A percentile compares a stretch with the other conserved stretches of the same genome.
Evolutionary conservation across 495 filamentous ascomycete species (phyloP).

Genomic region (Trichoderma erinaceum): DNA sequence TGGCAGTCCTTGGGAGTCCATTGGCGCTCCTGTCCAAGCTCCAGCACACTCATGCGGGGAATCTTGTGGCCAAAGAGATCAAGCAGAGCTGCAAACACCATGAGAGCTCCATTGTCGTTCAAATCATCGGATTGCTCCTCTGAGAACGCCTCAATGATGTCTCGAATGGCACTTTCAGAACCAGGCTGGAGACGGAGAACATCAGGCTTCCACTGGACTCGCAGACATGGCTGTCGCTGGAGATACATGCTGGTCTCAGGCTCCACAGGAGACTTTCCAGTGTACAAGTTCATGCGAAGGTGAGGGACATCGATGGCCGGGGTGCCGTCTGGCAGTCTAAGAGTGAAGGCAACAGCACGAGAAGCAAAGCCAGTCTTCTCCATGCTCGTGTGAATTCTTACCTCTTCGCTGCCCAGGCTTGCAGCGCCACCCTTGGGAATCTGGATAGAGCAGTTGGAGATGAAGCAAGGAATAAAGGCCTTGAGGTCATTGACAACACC

Average conservation of each 20-base stretch:
- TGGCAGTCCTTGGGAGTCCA: slow-evolving; percentile 18
- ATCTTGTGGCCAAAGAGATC: slow-evolving; percentile 26
- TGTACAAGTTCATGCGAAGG: slow-evolving; percentile 18
- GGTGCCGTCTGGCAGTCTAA: slow-evolving; percentile 7
- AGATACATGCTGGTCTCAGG: neutral
- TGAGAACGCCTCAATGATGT: slow-evolving; percentile 18
- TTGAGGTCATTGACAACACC: slow-evolving; percentile 15
- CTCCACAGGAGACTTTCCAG: slow-evolving; percentile 14
- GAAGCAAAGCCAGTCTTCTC: slow-evolving; percentile 18
- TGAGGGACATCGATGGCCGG: slow-evolving; percentile 17
- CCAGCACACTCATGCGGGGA: slow-evolving; percentile 23
- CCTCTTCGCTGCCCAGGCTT: neutral
- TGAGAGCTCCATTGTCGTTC: slow-evolving; percentile 11
- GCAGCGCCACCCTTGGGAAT: neutral
- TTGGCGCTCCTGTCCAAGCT: slow-evolving; percentile 8
- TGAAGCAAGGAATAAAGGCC: slow-evolving; percentile 19
- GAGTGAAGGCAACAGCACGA: slow-evolving; percentile 15
- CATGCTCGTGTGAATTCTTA: slow-evolving; percentile 16
- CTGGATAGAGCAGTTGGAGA: slow-evolving; percentile 17
- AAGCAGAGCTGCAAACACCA: slow-evolving; percentile 19
- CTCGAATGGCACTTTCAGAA: neutral
- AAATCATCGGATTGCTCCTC: slow-evolving; percentile 1
- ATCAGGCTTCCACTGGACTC: slow-evolving; percentile 35
- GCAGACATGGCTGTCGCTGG: slow-evolving; percentile 24
- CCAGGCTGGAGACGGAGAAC: slow-evolving; percentile 19